Conservation (phyloP, 2,329 filamentous ascomycete species). For the Stachybotrys chartarum region DNA sequence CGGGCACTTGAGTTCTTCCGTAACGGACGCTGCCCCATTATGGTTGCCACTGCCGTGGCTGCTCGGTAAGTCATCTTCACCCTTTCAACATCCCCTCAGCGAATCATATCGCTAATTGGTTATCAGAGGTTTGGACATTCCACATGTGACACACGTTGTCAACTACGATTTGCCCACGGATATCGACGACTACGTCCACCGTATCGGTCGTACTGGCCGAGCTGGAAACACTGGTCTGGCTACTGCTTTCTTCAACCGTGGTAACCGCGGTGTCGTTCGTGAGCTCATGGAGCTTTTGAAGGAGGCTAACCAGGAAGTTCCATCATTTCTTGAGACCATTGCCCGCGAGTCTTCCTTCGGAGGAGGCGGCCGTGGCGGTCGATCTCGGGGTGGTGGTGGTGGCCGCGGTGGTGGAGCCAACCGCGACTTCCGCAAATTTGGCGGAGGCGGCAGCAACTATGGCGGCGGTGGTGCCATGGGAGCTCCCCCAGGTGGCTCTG, state of each 20-base stretch:
- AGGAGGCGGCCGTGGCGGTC: constrained; percentile 57
- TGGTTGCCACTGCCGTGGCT: constrained; percentile 94
- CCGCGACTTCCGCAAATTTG: constrained; percentile 81
- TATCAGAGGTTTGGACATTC: constrained; percentile 71
- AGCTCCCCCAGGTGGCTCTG: constrained; percentile 14
- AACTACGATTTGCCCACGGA: constrained; percentile 99
- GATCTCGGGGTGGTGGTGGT: constrained; percentile 39
- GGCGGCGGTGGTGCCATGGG: constrained; percentile 30
- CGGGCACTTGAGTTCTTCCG: constrained; percentile 97
- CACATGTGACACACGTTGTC: constrained; percentile 93
- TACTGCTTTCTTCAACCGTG: constrained; percentile 99
- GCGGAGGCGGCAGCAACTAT: constrained; percentile 29
- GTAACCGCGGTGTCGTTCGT: constrained; percentile 94
- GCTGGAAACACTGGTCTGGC: constrained; percentile 98
- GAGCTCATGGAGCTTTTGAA: constrained; percentile 97
- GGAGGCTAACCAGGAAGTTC: constrained; percentile 97
- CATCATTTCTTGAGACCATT: constrained; percentile 91
- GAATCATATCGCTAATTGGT: not conserved
- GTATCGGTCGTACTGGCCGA: constrained; percentile 99
- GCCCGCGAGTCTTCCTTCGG: constrained; percentile 88
- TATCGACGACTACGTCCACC: constrained; percentile 97
- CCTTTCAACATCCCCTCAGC: not conserved
- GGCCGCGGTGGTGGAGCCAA: constrained; percentile 66
- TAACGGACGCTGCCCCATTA: constrained; percentile 87
- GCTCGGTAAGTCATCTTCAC: constrained; percentile 39